Percentiles rank a stretch among this genome's conserved stretches.
phyloP scores from a whole-genome alignment of 2,329 filamentous ascomycete genomes.

The Penicillium concentricum region DNA sequence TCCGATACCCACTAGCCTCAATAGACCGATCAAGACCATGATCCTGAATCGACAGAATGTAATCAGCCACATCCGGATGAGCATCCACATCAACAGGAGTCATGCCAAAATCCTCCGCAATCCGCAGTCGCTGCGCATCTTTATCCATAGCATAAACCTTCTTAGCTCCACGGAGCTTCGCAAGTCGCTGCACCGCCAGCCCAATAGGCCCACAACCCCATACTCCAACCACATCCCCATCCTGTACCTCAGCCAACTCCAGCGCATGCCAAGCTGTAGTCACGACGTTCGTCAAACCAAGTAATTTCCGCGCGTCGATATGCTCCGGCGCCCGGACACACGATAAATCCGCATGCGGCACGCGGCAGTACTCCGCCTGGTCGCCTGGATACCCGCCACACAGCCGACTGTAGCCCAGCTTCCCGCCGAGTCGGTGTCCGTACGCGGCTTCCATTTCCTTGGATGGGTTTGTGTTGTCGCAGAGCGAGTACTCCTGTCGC shows the following conservation, averaged over 20 bases:
- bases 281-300: slow-evolving; percentile 32
- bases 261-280: slow-evolving; percentile 35
- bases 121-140: slow-evolving; percentile 27
- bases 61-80: slow-evolving; percentile 28
- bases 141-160: slow-evolving; percentile 37
- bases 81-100: slow-evolving; percentile 26
- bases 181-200: slow-evolving; percentile 29
- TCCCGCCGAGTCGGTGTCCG: slow-evolving; percentile 32
- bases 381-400: slow-evolving; percentile 37
- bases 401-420: slow-evolving; percentile 34
- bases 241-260: slow-evolving; percentile 32
- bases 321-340: slow-evolving; percentile 29
- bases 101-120: slow-evolving; percentile 32
- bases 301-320: slow-evolving; percentile 29
- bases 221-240: slow-evolving; percentile 32
- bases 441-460: slow-evolving; percentile 28
- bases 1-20: slow-evolving; percentile 32
- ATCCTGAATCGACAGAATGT: slow-evolving; percentile 31
- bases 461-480: slow-evolving; percentile 32
- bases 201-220: slow-evolving; percentile 36
- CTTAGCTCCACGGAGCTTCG: slow-evolving; percentile 30
- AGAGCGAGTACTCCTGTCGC: slow-evolving; percentile 32
- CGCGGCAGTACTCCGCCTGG: slow-evolving; percentile 39
- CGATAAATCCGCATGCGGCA: slow-evolving; percentile 35
- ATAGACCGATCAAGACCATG: slow-evolving; percentile 31